These are phyloP conservation scores for Eucalyptus regnans DNA, from an alignment of 345 rosid genomes.

Conservation along the genomic window DNA sequence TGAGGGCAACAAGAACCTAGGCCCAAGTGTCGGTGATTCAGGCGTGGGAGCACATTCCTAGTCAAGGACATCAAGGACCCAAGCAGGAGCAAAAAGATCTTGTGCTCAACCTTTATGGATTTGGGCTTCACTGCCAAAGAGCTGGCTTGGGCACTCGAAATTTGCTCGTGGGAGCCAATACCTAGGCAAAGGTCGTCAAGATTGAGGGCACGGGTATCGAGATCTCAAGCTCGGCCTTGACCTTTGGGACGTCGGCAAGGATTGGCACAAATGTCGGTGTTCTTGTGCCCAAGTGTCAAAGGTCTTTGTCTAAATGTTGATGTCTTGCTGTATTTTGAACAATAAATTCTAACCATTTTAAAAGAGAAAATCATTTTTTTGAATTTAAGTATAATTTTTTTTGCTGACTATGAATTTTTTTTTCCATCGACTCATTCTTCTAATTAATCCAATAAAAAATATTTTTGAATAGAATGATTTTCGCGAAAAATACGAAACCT, in stretches of 20 bases:
- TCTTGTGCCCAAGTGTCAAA: background rate
- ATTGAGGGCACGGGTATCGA: background rate
- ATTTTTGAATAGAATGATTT: background rate
- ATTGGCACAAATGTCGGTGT: background rate
- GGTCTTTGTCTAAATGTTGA: background rate
- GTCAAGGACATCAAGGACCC: background rate
- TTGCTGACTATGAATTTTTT: background rate
- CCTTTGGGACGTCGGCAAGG: background rate
- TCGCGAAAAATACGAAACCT: fast-evolving
- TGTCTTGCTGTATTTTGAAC: background rate
- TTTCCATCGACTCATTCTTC: background rate
- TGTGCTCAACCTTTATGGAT: background rate
- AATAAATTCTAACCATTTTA: background rate
- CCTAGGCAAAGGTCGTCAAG: background rate
- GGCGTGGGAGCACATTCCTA: background rate
- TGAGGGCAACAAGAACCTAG: background rate
- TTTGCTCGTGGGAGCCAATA: background rate
- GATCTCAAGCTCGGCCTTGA: background rate
- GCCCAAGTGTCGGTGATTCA: background rate
- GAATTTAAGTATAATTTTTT: background rate
- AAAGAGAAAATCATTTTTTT: background rate
- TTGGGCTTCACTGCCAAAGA: background rate
- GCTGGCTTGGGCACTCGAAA: fast-evolving
- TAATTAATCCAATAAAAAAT: background rate
- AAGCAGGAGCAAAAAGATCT: background rate